Evolutionary conservation across 345 rosid genomes (phyloP), one percentile per base, ranked within the genome.

Genomic region (Salix caprea): DNA sequence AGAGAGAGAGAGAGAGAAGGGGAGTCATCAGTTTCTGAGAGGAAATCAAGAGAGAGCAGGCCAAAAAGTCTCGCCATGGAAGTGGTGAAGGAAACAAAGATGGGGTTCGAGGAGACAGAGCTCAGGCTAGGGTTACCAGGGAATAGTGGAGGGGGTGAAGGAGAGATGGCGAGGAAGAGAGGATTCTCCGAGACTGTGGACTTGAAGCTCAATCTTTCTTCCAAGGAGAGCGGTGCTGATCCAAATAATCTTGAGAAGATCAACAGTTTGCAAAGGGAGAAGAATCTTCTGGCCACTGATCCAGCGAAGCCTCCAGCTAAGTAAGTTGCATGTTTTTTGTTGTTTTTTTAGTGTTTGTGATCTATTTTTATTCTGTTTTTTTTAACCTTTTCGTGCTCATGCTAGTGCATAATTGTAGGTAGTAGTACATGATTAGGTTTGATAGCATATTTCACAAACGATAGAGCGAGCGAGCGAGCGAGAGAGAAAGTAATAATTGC

Each of bases 71-170:
- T 37, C 9, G 39, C 26, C 12, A 84, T 76, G 84, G 87, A 67
- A 81, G 86, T 77, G 21, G 84, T 46, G 72, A 79, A 79, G 70
- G 74, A 2, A 68, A 23, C 24, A 77, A 86, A 83, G 67, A 84
- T 91, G 84, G 85, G 82, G 26, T 78, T 85, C 60, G 90, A 83
- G 48, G 97, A 88, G 83, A 91, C 97, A 16, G 98, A 93, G 82
- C 88, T 93, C 69, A 87, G 92, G 85, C 90, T 93, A 56, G 97
- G 98, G 72, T 78, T 93, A 77, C 95, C 97, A 1, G 97, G 93
- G 3, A 85, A 76, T 56, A 77, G 78, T 24, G 78, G 74, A 37
- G 69, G 76, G 21, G 32, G 74, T 79, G 82, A 32, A 74, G 90
- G 52, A 0, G 23, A 75, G 44, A 84, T 79, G 15, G 80, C 77